Percentiles rank a stretch among this genome's conserved stretches.
Evolutionary conservation across 257 asterid species (phyloP).

Genomic region (Solanum lycopersicoides): DNA sequence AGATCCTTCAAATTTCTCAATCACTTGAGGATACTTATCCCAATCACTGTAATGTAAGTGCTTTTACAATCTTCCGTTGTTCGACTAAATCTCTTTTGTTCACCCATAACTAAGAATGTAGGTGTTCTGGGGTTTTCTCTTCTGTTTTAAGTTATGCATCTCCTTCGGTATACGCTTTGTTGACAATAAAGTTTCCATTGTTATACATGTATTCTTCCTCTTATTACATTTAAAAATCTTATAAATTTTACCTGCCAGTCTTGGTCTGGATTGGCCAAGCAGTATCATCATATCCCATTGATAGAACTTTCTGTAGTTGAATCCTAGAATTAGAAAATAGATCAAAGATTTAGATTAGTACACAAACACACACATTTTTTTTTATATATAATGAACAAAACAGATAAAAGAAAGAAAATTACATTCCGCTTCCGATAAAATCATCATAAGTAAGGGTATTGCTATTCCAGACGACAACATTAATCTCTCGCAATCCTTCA

Average conservation of each 20-base stretch:
- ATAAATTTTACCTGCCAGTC: slow-evolving; percentile 43
- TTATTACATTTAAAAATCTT: too few species aligned
- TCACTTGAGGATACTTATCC: background rate
- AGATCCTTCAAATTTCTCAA: background rate
- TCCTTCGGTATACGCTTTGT: background rate
- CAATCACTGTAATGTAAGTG: background rate
- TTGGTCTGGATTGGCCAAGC: slow-evolving; percentile 81
- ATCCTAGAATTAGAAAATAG: slow-evolving; percentile 33
- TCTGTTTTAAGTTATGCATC: background rate
- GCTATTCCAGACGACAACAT: slow-evolving; percentile 79
- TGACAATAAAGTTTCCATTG: background rate
- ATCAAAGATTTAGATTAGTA: background rate
- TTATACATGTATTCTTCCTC: background rate
- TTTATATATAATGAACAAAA: background rate
- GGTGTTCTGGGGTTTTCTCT: background rate
- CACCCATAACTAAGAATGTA: background rate
- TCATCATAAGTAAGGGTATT: slow-evolving; percentile 68
- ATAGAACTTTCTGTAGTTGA: slow-evolving; percentile 70
- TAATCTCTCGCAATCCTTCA: slow-evolving; percentile 71
- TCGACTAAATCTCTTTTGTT: background rate
- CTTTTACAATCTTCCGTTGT: background rate
- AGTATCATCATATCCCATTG: slow-evolving; percentile 71
- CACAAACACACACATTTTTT: background rate
- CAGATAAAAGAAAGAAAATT: background rate
- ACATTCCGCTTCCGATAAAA: slow-evolving; percentile 91